Conservation (phyloP, 2,329 filamentous ascomycete species). For the Exophiala phaeomuriformis region DNA sequence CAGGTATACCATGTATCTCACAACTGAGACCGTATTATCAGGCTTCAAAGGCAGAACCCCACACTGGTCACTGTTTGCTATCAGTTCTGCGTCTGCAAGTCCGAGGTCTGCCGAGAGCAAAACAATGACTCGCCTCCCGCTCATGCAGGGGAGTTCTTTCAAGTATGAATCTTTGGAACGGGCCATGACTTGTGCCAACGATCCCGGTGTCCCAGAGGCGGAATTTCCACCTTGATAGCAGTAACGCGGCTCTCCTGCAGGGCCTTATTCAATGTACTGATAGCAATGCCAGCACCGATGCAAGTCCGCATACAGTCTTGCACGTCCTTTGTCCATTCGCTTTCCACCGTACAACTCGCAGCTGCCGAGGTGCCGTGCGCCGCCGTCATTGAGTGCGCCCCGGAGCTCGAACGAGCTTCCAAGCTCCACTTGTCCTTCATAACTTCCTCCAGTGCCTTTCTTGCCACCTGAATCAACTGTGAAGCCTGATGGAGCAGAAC, state of each 20-base stretch:
- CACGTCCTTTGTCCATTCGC: slow-evolving; percentile 54
- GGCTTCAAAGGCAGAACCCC: too few species aligned
- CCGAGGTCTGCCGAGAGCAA: background rate
- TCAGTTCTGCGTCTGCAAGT: too few species aligned
- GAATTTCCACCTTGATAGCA: slow-evolving; percentile 18
- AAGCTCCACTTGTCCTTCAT: slow-evolving; percentile 34
- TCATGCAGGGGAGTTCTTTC: background rate
- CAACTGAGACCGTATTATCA: too few species aligned
- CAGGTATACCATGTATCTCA: too few species aligned
- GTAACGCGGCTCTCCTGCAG: slow-evolving; percentile 32
- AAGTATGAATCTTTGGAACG: slow-evolving; percentile 35
- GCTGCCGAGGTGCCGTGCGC: background rate
- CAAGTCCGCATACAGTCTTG: slow-evolving; percentile 61
- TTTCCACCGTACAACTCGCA: slow-evolving; percentile 44
- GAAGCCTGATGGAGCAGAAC: slow-evolving; percentile 37
- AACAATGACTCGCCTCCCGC: background rate
- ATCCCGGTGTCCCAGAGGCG: slow-evolving; percentile 31
- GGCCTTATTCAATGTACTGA: slow-evolving; percentile 54
- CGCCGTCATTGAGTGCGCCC: background rate
- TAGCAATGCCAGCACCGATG: slow-evolving; percentile 61
- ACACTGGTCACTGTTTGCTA: too few species aligned
- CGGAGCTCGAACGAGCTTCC: slow-evolving; percentile 21
- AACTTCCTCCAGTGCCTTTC: slow-evolving; percentile 39
- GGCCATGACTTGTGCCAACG: slow-evolving; percentile 42
- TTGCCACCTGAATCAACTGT: slow-evolving; percentile 35